Evolutionary conservation across 306 rosid species (phyloP), one percentile per base, ranked within the genome.

Genomic region (Sesbania bispinosa): DNA sequence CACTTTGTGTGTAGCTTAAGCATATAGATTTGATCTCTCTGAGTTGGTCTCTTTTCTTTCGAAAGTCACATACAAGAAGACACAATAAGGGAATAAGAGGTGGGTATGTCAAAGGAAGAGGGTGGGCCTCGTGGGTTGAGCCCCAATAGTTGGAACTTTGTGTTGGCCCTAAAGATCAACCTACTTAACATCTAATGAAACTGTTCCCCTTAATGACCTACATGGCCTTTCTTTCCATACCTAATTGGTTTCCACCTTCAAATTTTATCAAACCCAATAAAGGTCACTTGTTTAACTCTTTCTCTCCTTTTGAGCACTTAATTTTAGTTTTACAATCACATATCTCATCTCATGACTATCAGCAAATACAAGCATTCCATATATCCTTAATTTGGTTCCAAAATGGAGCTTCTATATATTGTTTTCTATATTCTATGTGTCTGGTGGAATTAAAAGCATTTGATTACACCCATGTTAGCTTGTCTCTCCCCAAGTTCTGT

Each of bases 1-100:
- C 69, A 81, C 88, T 84, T 84, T 84, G 77, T 84, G 88, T 84
- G 81, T 27, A 27, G 42, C 77, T 75, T n/a, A 81, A 81, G 88
- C 83, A 76, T 80, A 20, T 58, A 70, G 53, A 71, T 76, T 60
- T 63, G 1, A 42, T 73, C 39, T 50, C 29, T 42, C n/a, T 21
- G 4, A n/a, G 8, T 62, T 39, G 16, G 13, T 52, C 64, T 66
- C 76, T 73, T 68, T 73, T 61, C 57, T 75, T 69, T 70, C 51
- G 54, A 74, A 72, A 81, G 75, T 51, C 2, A 71, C 16, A 57
- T 14, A 48, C 67, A 57, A 58, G 76, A 76, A 50, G 79, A 80
- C 53, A 66, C 19, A 1, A 7, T 2, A 13, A 18, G 54, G 58
- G 74, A 71, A 71, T 27, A 35, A 71, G 73, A 62, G 66, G 58